phyloP scores from a whole-genome alignment of 768 basidiomycete genomes.

The Cystofilobasidium capitatum region DNA sequence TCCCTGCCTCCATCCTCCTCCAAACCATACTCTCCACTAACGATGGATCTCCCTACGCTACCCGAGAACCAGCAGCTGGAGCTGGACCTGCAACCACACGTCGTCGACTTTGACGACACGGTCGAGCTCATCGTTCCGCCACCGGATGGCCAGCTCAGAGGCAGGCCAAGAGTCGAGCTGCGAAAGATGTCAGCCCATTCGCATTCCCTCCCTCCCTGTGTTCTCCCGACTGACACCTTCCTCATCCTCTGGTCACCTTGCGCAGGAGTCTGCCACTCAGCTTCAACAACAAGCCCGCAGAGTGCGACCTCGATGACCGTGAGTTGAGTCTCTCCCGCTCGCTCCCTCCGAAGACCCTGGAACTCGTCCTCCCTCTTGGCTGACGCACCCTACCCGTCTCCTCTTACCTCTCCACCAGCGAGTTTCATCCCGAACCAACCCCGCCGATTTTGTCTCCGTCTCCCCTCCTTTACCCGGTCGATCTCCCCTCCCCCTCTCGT shows the following conservation, averaged over 20 bases:
- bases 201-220: background rate
- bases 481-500: background rate
- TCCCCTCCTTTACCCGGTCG: background rate
- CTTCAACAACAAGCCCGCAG: background rate
- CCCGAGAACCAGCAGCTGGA: background rate
- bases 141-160: background rate
- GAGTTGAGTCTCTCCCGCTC: background rate
- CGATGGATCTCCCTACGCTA: background rate
- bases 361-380: background rate
- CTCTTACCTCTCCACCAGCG: background rate
- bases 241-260: background rate
- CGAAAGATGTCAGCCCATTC: constrained; percentile 1
- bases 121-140: constrained; percentile 4
- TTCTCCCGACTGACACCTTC: background rate
- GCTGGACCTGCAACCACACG: background rate
- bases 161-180: constrained; percentile 1
- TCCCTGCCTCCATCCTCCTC: background rate
- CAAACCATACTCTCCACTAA: background rate
- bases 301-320: background rate
- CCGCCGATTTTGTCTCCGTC: background rate
- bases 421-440: background rate
- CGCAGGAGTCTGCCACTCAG: background rate
- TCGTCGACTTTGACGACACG: background rate
- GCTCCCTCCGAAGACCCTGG: background rate
- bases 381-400: background rate